Evolutionary conservation across 306 rosid genomes (phyloP), one percentile per base, ranked within the genome.

Genomic region (Citrullus colocynthis): DNA sequence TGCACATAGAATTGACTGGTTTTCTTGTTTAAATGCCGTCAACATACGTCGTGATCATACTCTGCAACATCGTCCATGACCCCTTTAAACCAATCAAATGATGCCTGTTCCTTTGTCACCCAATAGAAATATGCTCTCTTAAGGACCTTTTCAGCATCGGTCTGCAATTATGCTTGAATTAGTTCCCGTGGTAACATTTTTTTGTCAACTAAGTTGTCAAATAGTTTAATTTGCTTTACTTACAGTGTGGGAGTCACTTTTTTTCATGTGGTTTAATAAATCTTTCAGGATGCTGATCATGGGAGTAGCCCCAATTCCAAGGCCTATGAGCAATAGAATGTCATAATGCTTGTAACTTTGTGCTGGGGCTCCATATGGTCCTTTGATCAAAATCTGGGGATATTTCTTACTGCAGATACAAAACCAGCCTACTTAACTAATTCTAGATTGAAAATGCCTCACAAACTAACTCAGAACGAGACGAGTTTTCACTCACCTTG

Each of bases 291-390:
- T 90, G 49, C 95, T 90, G 71, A 90, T 86, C 89, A 90, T 86
- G 37, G 95, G 95, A 5, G 95, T 90, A 7, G 95, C 95, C 18
- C 95, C 95, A 5, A 90, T 90, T 61, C 95, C 95, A 8, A 90
- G 83, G 61, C 95, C 95, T 74, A 90, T 67, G 58, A 90, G 92
- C 76, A 90, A 75, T 74, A 90, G 91, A 76, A 88, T 87, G 74
- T 90, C 95, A 76, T 80, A 90, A 71, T 86, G 66, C 59, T 82
- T 81, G 76, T 88, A 90, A 52, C 56, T 79, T 74, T 90, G 94
- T 76, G 94, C 94, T 15, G 94, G 94, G 73, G 94, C 94, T 86
- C 94, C 95, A 76, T 85, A 90, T 17, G 95, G 92, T 79, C 95
- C 95, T 83, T 90, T 88, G 71, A 90, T 79, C 36, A 84, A 58